These are phyloP conservation scores for Pleurozium schreberi DNA, from an alignment of 225 moss, liverwort and hornwort genomes.

Conservation along the genomic window DNA sequence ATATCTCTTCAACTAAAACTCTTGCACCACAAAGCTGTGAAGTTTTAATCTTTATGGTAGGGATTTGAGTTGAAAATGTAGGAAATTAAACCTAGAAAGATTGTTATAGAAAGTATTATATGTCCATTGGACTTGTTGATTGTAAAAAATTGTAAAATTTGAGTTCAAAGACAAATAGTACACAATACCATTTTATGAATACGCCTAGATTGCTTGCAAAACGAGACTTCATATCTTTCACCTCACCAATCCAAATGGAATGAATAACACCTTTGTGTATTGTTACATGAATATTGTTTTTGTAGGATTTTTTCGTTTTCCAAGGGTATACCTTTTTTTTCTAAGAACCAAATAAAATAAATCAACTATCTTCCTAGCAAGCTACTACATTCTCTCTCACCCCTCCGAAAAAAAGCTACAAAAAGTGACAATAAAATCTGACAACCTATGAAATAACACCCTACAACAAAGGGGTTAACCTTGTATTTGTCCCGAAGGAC, in stretches of 20 bases:
- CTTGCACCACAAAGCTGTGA: too few species aligned
- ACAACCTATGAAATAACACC: accelerated
- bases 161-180: background rate
- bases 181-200: accelerated
- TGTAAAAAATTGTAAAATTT: background rate
- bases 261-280: background rate
- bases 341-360: background rate
- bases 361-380: background rate
- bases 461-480: background rate
- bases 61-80: background rate
- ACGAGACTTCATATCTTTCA: background rate
- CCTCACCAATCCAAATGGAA: background rate
- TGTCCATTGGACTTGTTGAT: background rate
- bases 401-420: background rate
- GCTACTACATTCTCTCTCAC: background rate
- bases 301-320: too few species aligned
- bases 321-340: too few species aligned
- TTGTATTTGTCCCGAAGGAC: accelerated
- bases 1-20: background rate
- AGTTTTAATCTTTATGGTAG: background rate
- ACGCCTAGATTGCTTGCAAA: too few species aligned
- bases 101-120: background rate
- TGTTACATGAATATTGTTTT: background rate
- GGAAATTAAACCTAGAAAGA: background rate
- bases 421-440: background rate